Evolutionary conservation across 2,329 filamentous ascomycete genomes (phyloP), one percentile per base, ranked within the genome.

Genomic region (Alternaria alternata): DNA sequence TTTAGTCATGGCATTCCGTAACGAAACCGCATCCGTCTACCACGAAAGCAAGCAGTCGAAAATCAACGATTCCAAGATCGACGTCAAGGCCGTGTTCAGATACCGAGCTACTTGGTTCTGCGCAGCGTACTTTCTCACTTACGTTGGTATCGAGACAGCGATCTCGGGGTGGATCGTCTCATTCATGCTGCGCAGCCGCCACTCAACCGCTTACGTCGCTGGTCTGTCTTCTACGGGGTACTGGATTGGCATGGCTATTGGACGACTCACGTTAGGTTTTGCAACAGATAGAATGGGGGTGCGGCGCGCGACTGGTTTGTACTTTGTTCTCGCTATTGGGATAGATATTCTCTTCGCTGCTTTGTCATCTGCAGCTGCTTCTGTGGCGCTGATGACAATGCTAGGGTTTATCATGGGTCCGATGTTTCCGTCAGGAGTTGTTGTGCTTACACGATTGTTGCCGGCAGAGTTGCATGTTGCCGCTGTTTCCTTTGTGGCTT

Each of bases 151-250:
- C 16, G 82, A 84, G 60, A 76, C 77, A 20, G 78, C 78, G 0
- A 80, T 83, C 0, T 82, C 80, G 3, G 81, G 81, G 32, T 84
- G 82, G 82, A 74, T 83, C 9, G 77, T 82, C 2, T 78, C 80
- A 0, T 84, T 81, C 70, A 83, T 83, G 80, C 69, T 72, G 4
- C 77, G 81, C 2, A 71, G 75, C 14, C 80, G 81, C 5, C 69
- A 78, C 41, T 71, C 76, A 0, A 73, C 78, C 4, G 68, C 75
- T 0, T 78, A 79, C 12, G 62, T 79, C 0, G 76, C 81, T 5
- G 78, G 78, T 8, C 66, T 82, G 0, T 78, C 79, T 9, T 81
- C 80, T 0, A 81, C 81, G 1, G 77, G 76, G 0, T 84, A 81
- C 65, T 83, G 81, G 78, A 69, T 75, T 18, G 81, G 81, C 16